Base-by-base conservation (phyloP, 139 green algal genomes). In the Tetradesmus obliquus region DNA sequence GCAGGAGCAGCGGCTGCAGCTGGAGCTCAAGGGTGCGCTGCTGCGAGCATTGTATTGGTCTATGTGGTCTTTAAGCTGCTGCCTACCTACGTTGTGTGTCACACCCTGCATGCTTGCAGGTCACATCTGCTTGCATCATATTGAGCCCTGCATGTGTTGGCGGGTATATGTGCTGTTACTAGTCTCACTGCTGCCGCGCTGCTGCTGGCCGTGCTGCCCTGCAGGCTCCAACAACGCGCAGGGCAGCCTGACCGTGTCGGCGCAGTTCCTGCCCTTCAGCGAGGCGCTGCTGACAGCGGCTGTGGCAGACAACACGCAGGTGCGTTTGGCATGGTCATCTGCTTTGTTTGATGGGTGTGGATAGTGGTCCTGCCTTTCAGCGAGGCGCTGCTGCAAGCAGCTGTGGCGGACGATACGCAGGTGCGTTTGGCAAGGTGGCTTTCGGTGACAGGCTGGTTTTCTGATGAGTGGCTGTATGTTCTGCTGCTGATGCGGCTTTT, bases 21-120 rank as follows among this genome's bases (percentile, higher is more conserved):
- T 96, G 58, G 66, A 90, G 5, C 86, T 96, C 45, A 79, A 76
- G 54, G 94, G 94, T 95, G 90, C 3, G 91, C 22, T 5, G 62
- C 3, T 7, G 32, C 32, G 32, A 45, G 32, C 32, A 45, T 45
- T 45, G 32, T 45, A 45, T 45, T 45, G 32, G 32, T 45, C 32
- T 45, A 45, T 45, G 32, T 45, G 32, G 32, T 45, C 32, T 45
- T 45, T 45, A 45, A 45, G 32, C 32, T 45, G 32, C 32, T 45
- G 32, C 32, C 32, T 45, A 45, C 32, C 32, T 45, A 45, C 32
- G 32, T 45, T 45, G 32, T 45, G 32, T 45, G 32, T 45, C 32
- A 45, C 32, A 45, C 32, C 32, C 32, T 45, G 32, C 32, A 45
- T 45, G 32, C 32, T 45, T 45, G 32, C 32, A 45, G 32, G 32